Percentiles rank a stretch among this genome's conserved stretches.
phyloP scores from a whole-genome alignment of 2,329 filamentous ascomycete species.

The Teratosphaeria epicoccoides region DNA sequence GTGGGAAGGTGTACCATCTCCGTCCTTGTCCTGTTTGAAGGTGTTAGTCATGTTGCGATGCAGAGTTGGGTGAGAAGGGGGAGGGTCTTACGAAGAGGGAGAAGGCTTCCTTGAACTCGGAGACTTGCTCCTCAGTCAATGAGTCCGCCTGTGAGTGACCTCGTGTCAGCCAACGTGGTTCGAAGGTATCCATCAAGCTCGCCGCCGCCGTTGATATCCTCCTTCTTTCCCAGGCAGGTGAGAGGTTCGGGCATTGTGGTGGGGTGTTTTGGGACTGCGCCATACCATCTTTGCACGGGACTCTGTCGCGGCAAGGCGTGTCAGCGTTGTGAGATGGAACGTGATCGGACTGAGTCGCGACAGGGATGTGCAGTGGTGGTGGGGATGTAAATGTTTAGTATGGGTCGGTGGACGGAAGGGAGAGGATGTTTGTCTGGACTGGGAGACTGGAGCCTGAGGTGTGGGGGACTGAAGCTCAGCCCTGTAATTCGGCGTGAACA shows the following conservation, averaged over 20 bases:
- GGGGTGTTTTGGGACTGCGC: background rate
- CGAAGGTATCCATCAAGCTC: background rate
- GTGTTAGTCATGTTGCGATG: slow-evolving; percentile 10
- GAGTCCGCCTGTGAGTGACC: slow-evolving; percentile 65
- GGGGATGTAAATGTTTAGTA: background rate
- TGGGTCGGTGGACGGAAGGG: background rate
- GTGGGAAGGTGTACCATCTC: slow-evolving; percentile 39
- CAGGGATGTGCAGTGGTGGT: background rate
- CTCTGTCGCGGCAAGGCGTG: background rate
- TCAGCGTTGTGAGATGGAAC: background rate
- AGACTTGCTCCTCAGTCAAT: slow-evolving; percentile 99
- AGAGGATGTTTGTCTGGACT: background rate
- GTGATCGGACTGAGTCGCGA: background rate
- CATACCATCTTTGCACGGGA: background rate
- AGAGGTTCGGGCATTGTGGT: background rate
- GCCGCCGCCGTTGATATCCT: background rate
- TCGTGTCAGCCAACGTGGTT: background rate
- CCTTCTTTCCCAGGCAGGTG: background rate
- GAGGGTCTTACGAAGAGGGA: slow-evolving; percentile 85
- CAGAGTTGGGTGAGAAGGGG: background rate
- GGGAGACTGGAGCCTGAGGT: background rate
- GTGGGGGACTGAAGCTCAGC: background rate
- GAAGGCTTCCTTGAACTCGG: slow-evolving; percentile 99
- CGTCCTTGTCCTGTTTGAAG: slow-evolving; percentile 44
- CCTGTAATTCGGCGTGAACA: background rate